Conservation (phyloP, 345 rosid species). For the Brassica nigra region DNA sequence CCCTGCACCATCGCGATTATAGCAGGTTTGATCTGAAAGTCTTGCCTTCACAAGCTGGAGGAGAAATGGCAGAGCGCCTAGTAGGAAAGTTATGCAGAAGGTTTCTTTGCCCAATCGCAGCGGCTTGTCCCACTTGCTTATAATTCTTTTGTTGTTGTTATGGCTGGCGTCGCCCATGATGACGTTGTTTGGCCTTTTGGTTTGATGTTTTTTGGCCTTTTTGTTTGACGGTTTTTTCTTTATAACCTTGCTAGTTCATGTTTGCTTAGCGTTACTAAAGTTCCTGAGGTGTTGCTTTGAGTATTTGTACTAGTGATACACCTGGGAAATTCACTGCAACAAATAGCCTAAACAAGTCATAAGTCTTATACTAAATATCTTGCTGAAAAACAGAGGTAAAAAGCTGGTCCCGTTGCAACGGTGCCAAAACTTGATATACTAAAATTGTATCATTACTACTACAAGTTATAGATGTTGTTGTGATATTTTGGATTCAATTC, state of each 20-base stretch:
- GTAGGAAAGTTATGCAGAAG: no score
- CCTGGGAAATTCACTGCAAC: background rate
- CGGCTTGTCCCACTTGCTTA: no score
- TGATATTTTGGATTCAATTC: no score
- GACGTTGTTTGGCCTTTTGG: background rate
- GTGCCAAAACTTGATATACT: background rate
- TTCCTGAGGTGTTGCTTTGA: background rate
- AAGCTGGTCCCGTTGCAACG: background rate
- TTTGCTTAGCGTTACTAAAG: background rate
- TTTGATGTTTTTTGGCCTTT: background rate
- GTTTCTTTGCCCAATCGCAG: no score
- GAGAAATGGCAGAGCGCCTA: background rate
- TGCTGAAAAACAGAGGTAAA: background rate
- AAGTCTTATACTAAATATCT: background rate
- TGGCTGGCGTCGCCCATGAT: background rate
- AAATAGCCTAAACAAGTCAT: background rate
- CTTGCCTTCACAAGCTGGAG: no score
- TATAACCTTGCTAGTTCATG: background rate
- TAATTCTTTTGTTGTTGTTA: no score
- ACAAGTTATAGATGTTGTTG: background rate
- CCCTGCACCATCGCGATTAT: no score
- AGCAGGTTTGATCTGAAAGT: no score
- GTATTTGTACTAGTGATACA: background rate
- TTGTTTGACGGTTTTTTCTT: background rate
- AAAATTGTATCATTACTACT: background rate